These are phyloP conservation scores for Edaphochlamys debaryana DNA, from an alignment of 139 green algal genomes.

Conservation along the genomic window DNA sequence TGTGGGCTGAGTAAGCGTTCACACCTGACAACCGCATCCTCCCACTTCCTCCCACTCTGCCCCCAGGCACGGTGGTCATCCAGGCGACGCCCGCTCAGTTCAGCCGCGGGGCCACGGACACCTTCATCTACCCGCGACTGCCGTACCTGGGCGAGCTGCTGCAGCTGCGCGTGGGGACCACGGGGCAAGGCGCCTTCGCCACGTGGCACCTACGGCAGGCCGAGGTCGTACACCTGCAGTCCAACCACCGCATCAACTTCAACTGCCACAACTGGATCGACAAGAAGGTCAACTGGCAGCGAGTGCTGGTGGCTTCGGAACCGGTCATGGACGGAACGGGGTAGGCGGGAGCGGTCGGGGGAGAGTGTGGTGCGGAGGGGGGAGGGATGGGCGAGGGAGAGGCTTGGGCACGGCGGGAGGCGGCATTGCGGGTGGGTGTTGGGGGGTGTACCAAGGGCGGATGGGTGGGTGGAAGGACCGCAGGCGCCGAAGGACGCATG, in stretches of 20 bases:
- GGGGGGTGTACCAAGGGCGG: no score
- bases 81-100: constrained; percentile 51
- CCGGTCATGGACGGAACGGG: no score
- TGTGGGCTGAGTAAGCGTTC: no score
- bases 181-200: constrained; percentile 66
- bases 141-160: constrained; percentile 65
- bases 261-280: constrained; percentile 71
- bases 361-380: not conserved
- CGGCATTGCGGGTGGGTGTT: no score
- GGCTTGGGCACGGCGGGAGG: no score
- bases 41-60: no score
- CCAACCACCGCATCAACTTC: constrained; percentile 62
- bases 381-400: no score
- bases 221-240: constrained; percentile 70
- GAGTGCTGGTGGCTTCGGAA: constrained; percentile 46
- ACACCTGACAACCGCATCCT: no score
- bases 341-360: no score
- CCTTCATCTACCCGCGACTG: constrained; percentile 71
- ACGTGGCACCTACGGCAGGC: constrained; percentile 72
- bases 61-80: constrained; percentile 53
- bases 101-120: constrained; percentile 49
- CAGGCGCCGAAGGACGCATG: no score
- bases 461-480: no score
- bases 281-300: constrained; percentile 60
- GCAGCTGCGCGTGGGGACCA: constrained; percentile 66